These are phyloP conservation scores for Syncephalastrum racemosum DNA, from an alignment of 371 early-diverging fungal species.

Conservation along the genomic window DNA sequence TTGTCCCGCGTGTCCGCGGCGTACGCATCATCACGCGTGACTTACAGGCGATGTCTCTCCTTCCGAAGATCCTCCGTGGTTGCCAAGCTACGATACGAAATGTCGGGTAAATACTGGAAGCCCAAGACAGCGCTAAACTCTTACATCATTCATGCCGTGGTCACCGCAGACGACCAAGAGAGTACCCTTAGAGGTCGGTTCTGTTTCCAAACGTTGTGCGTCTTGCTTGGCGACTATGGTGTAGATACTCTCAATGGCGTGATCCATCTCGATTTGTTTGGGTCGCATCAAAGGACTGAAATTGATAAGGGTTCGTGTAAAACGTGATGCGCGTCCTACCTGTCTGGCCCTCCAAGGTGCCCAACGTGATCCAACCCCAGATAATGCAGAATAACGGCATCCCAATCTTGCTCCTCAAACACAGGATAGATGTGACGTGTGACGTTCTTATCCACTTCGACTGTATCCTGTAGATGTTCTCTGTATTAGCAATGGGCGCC, in stretches of 20 bases:
- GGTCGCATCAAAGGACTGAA: slow-evolving; percentile 69
- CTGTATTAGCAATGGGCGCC: no score
- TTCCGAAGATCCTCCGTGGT: slow-evolving; percentile 66
- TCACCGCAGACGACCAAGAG: slow-evolving; percentile 95
- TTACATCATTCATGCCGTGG: slow-evolving; percentile 98
- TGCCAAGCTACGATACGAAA: slow-evolving; percentile 44
- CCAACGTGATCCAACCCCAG: slow-evolving; percentile 96
- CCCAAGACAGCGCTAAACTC: slow-evolving; percentile 24
- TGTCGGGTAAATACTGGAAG: not conserved
- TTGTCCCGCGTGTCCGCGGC: no score
- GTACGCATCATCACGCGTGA: not conserved
- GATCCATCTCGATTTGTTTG: slow-evolving; percentile 82
- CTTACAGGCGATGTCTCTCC: slow-evolving; percentile 64
- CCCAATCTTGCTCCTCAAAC: slow-evolving; percentile 70
- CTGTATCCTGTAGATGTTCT: slow-evolving; percentile 57
- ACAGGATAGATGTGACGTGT: slow-evolving; percentile 75
- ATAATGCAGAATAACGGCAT: slow-evolving; percentile 86
- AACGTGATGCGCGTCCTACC: slow-evolving; percentile 17
- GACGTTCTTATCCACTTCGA: slow-evolving; percentile 78
- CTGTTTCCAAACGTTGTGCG: slow-evolving; percentile 26
- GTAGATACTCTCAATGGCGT: slow-evolving; percentile 59
- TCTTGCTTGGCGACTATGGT: slow-evolving; percentile 48
- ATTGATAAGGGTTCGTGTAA: not conserved
- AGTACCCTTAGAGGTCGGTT: slow-evolving; percentile 61
- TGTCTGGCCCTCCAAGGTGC: slow-evolving; percentile 84